Evolutionary conservation across 176 grass and related monocot species (phyloP), one percentile per base, ranked within the genome.

Genomic region (Pharus latifolius): DNA sequence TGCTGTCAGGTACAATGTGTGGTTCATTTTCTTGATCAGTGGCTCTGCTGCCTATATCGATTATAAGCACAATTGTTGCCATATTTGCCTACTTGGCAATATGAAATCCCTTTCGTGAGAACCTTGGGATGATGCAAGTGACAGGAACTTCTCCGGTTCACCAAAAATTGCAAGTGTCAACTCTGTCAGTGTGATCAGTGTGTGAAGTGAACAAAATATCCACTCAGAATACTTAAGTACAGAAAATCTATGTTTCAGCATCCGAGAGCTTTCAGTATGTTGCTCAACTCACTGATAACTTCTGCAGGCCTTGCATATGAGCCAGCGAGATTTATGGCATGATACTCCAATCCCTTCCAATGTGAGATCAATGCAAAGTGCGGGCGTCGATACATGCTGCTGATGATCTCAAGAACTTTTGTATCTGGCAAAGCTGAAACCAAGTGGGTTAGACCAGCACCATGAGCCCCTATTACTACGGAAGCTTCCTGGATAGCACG

Each of bases 331-430:
- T 95, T 84, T 80, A 99, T 95, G 61, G 84, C 76, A 65, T 91
- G 87, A 42, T 99, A 99, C 26, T 91, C 82, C 53, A 99, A 82
- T 20, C 82, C 79, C 83, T 91, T 99, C 96, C 96, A 99, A 4
- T 56, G 79, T 18, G 96, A 99, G 68, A 95, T 99, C 72, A 91
- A 68, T 14, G 51, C 59, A 62, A 95, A 99, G 66, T 99, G 90
- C 3, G 96, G 96, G 26, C 96, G 79, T 25, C 60, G 84, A 28
- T 99, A 99, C 47, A 82, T 49, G 68, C 90, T 95, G 74, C 84
- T 90, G 67, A 99, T 99, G 49, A 99, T 88, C 72, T 99, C 96
- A 20, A 99, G 84, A 69, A 99, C 96, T 71, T 79, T 84, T 29
- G 96, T 86, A 54, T 71, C 90, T 13, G 54, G 59, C 24, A 50